A percentile compares a stretch with the other conserved stretches of the same genome.
These are phyloP conservation scores for Heteromeles arbutifolia DNA, from an alignment of 306 rosid species.

Conservation along the genomic window DNA sequence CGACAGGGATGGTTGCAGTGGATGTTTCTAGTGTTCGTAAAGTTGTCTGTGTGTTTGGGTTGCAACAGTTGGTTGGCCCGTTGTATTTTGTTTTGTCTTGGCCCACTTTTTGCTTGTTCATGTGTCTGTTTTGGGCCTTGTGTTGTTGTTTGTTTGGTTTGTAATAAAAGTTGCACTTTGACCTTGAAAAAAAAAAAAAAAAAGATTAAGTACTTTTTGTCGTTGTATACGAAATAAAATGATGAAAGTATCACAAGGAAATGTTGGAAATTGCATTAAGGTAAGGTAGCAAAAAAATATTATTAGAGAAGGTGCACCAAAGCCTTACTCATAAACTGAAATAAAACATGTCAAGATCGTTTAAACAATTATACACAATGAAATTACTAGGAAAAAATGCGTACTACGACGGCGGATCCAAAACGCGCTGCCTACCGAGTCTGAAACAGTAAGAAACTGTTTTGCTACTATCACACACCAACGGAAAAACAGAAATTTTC, in stretches of 20 bases:
- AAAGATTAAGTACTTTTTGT: no score
- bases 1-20: no score
- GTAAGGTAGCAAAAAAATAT: not conserved
- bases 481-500: slow-evolving; percentile 7
- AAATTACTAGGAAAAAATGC: not conserved
- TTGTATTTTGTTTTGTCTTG: no score
- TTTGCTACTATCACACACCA: slow-evolving; percentile 26
- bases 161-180: not conserved
- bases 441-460: slow-evolving; percentile 52
- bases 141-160: not conserved
- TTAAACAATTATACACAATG: not conserved
- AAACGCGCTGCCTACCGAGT: slow-evolving; percentile 4
- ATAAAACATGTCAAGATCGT: not conserved
- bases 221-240: no score
- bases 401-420: not conserved
- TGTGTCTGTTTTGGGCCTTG: not conserved
- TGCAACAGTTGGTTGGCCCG: no score
- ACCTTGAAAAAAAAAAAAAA: no score
- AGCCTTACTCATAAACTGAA: not conserved
- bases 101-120: no score
- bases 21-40: no score
- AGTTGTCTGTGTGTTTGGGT: not conserved
- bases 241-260: no score
- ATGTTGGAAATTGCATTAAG: not conserved
- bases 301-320: not conserved